Percentiles rank a stretch among this genome's conserved stretches.
phyloP scores from a whole-genome alignment of 306 rosid genomes.

The Prunus mira region DNA sequence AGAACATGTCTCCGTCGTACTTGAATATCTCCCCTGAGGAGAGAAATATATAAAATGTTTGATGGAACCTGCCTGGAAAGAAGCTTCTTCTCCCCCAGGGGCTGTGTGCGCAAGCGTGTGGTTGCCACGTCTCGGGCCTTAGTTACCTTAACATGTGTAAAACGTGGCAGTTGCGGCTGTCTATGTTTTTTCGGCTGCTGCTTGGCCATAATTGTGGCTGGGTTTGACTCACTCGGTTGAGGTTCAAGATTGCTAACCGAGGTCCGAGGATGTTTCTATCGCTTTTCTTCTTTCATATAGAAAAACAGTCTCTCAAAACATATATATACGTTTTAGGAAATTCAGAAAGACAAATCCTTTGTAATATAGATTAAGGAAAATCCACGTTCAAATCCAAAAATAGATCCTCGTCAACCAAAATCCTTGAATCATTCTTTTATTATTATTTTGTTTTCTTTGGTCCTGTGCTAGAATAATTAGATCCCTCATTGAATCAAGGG shows the following conservation, averaged over 20 bases:
- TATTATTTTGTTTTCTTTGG: neutral
- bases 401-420: neutral
- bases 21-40: no score
- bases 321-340: neutral
- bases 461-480: neutral
- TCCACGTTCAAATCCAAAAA: no score
- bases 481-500: neutral
- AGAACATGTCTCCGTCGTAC: neutral
- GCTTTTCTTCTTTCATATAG: neutral
- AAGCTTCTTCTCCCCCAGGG: no score
- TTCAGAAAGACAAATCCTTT: neutral
- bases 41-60: no score
- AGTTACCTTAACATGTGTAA: neutral
- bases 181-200: neutral
- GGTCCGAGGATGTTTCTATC: neutral
- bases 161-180: constrained; percentile 1
- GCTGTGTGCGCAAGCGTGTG: neutral
- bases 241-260: neutral
- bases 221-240: neutral
- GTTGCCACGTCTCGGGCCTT: neutral
- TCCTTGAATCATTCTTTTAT: neutral
- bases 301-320: neutral
- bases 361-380: neutral
- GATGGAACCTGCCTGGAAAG: no score
- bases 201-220: neutral